A percentile compares a stretch with the other conserved stretches of the same genome.
Conservation (phyloP, 306 rosid genomes). For the Cicer judaicum region DNA sequence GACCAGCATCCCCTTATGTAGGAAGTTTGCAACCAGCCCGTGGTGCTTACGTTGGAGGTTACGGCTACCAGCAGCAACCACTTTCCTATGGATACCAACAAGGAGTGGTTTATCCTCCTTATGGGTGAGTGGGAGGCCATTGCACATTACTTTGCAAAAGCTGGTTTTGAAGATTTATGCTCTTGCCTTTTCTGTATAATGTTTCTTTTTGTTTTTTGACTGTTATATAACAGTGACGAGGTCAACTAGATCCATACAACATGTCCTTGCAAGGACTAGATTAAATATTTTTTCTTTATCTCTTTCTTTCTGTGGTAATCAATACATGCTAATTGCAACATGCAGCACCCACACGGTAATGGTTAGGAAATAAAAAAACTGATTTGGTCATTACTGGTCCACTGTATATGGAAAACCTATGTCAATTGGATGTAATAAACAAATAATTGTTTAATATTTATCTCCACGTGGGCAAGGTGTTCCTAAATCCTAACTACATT, state of each 20-base stretch:
- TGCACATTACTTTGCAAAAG: not conserved
- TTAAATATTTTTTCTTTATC: conserved; percentile 19
- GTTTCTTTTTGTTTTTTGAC: conserved; percentile 7
- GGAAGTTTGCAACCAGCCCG: conserved; percentile 70
- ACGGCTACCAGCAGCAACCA: conserved; percentile 94
- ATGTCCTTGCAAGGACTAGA: conserved; percentile 42
- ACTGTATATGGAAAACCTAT: conserved; percentile 35
- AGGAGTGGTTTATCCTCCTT: conserved; percentile 82
- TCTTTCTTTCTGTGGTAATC: conserved; percentile 29
- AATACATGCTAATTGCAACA: conserved; percentile 44
- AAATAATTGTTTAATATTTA: conserved; percentile 34
- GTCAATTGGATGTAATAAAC: conserved; percentile 31
- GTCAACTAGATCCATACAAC: conserved; percentile 34
- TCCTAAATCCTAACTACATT: conserved; percentile 50
- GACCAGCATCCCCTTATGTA: conserved; percentile 68
- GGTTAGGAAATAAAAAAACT: conserved; percentile 25
- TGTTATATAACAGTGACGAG: conserved; percentile 33
- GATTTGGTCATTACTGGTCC: conserved; percentile 38
- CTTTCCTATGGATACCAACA: conserved; percentile 76
- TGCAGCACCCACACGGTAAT: conserved; percentile 44
- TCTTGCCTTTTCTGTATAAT: conserved; percentile 10
- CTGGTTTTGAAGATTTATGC: conserved; percentile 18
- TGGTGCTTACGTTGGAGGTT: conserved; percentile 69
- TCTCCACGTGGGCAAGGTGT: conserved; percentile 32
- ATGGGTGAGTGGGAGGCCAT: conserved; percentile 67